Base-by-base conservation (phyloP, 2,329 filamentous ascomycete genomes). In the Fusarium continuum region DNA sequence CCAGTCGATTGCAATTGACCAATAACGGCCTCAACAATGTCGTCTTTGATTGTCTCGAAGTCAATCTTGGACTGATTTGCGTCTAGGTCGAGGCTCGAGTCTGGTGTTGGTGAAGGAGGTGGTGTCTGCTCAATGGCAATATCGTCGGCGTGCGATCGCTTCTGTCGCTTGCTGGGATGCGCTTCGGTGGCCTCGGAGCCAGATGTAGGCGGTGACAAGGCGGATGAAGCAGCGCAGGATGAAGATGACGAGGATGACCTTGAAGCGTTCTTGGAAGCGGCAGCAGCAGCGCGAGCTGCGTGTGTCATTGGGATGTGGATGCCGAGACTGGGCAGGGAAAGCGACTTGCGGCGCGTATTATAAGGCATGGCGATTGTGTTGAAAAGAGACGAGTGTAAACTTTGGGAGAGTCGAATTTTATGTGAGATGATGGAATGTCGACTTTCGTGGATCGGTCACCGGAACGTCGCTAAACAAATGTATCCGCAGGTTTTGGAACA, bases 301-400 rank as follows among this genome's bases (percentile, higher is more conserved):
- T 88, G 81, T 70, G 84, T 82, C 72, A 90, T 86, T 65, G 91
- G 89, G 65, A 97, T 83, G 72, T 95, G 91, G 71, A 98, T 97
- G 76, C 95, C 95, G 72, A 98, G 85, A 68, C 93, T 96, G 59
- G 92, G 91, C 73, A 98, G 83, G 63, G 93, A 97, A 68, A 99
- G 83, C 74, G 93, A 97, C 83, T 98, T 98, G 78, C 93, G 90
- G 79, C 94, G 91, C 69, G 94, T 98, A 79, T 97, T 97, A 84
- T 97, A 97, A 74, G 90, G 91, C 92, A 97, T 97, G 65, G 44
- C 53, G 59, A 62, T 28, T 39, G 53, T 48, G 45, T 50, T 57
- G 38, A 56, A 49, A 43, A 29, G 48, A 39, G 61, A 48, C 41
- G 35, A 46, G 49, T 38, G 26, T 45, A 43, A 54, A 34, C 17